Conservation (phyloP, 176 grass and related monocot species). For the Eragrostis nindensis region DNA sequence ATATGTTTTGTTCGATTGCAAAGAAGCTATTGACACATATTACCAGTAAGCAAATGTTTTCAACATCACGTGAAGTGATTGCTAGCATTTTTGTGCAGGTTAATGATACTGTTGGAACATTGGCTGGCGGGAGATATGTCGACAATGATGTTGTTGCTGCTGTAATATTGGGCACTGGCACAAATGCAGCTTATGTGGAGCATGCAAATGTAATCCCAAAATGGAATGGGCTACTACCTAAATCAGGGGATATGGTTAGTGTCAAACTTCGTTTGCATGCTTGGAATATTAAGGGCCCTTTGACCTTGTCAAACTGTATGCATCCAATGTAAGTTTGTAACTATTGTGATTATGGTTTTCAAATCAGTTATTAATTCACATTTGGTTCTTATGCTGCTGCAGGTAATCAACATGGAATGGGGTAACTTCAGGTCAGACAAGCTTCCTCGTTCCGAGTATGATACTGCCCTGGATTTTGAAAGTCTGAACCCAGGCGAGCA, state of each 20-base stretch:
- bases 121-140: slow-evolving; percentile 77
- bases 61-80: slow-evolving; percentile 1
- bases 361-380: slow-evolving; percentile 13
- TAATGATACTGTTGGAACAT: slow-evolving; percentile 89
- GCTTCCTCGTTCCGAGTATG: slow-evolving; percentile 77
- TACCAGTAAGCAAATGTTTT: neutral
- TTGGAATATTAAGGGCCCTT: slow-evolving; percentile 24
- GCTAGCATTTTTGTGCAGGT: slow-evolving; percentile 54
- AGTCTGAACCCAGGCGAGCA: slow-evolving; percentile 90
- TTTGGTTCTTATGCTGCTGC: slow-evolving; percentile 35
- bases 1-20: slow-evolving; percentile 3
- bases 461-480: slow-evolving; percentile 71
- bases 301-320: slow-evolving; percentile 16
- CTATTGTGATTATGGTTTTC: slow-evolving; percentile 31
- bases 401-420: slow-evolving; percentile 98
- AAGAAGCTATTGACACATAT: neutral
- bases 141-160: slow-evolving; percentile 79
- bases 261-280: neutral
- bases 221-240: slow-evolving; percentile 71
- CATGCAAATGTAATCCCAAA: slow-evolving; percentile 77
- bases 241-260: slow-evolving; percentile 83
- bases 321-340: neutral
- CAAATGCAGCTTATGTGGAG: slow-evolving; percentile 94
- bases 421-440: slow-evolving; percentile 82
- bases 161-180: slow-evolving; percentile 93